A percentile compares a stretch with the other conserved stretches of the same genome.
Evolutionary conservation across 2,329 filamentous ascomycete species (phyloP).

Genomic region (Trichophaea hybrida): DNA sequence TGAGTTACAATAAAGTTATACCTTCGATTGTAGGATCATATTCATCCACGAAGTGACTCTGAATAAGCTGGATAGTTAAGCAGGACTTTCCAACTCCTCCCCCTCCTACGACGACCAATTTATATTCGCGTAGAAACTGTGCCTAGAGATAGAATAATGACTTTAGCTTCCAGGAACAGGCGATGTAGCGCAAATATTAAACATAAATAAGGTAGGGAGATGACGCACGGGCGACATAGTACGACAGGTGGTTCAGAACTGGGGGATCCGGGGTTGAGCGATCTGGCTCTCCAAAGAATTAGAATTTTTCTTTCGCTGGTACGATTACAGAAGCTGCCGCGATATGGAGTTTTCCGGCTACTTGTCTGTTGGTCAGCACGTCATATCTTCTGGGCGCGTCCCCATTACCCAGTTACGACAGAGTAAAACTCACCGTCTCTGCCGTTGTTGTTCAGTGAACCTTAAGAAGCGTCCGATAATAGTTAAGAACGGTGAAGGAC

Average conservation of each 20-base stretch:
- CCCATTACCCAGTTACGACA: neutral
- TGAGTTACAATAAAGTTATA: slow-evolving; percentile 33
- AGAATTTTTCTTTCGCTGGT: neutral
- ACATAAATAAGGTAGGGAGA: slow-evolving; percentile 6
- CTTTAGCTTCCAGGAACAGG: slow-evolving; percentile 4
- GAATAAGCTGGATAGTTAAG: slow-evolving; percentile 90
- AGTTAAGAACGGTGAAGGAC: too few species aligned
- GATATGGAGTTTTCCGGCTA: neutral
- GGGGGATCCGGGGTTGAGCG: neutral
- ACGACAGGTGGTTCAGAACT: neutral
- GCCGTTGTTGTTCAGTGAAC: neutral
- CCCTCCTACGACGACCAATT: slow-evolving; percentile 91
- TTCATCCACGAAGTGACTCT: slow-evolving; percentile 97
- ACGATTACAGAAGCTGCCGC: neutral
- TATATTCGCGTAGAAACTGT: slow-evolving; percentile 81
- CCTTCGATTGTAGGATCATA: slow-evolving; percentile 99
- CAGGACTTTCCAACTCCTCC: slow-evolving; percentile 99
- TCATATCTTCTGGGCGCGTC: neutral
- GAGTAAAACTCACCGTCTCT: neutral
- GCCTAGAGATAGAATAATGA: slow-evolving; percentile 28
- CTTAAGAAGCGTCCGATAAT: too few species aligned
- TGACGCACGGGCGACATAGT: slow-evolving; percentile 19
- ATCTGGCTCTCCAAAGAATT: neutral
- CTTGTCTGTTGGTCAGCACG: neutral
- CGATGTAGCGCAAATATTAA: neutral